These are phyloP conservation scores for Solanum okadae DNA, from an alignment of 257 asterid species.

Conservation along the genomic window DNA sequence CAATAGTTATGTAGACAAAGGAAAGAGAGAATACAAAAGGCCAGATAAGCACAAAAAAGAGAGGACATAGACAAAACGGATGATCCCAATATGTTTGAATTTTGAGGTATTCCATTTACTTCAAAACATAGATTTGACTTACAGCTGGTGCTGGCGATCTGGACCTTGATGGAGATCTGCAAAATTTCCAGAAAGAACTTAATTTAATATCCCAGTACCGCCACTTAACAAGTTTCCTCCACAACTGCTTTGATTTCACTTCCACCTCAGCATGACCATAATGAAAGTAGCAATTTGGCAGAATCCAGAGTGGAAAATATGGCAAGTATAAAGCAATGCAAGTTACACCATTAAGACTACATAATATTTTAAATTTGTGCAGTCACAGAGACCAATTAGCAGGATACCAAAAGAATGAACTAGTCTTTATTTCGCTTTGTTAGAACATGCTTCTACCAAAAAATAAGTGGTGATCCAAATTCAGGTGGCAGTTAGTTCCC, in stretches of 20 bases:
- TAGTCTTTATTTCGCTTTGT: neutral
- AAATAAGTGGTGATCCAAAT: constrained; percentile 39
- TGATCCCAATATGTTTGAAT: neutral
- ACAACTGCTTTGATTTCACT: constrained; percentile 76
- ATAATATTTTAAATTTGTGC: constrained; percentile 9
- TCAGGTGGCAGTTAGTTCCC: constrained; percentile 56
- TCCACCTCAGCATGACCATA: constrained; percentile 69
- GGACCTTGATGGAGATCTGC: constrained; percentile 99
- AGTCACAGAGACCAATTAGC: constrained; percentile 22
- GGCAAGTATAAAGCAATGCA: constrained; percentile 19
- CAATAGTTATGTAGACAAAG: neutral
- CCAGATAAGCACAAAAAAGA: neutral
- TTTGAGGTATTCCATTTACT: neutral
- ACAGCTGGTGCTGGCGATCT: constrained; percentile 83
- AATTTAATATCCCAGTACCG: constrained; percentile 75
- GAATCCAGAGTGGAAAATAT: neutral
- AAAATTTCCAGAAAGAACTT: constrained; percentile 95
- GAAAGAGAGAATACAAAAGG: neutral
- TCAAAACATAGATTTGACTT: constrained; percentile 27
- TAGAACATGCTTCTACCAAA: constrained; percentile 28
- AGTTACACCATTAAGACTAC: constrained; percentile 25
- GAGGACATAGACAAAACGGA: neutral
- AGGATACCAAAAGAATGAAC: constrained; percentile 37
- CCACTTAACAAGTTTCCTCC: constrained; percentile 79
- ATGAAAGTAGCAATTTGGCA: constrained; percentile 39